Evolutionary conservation across 495 filamentous ascomycete genomes (phyloP), one percentile per base, ranked within the genome.

Genomic region (Trichoderma reesei): DNA sequence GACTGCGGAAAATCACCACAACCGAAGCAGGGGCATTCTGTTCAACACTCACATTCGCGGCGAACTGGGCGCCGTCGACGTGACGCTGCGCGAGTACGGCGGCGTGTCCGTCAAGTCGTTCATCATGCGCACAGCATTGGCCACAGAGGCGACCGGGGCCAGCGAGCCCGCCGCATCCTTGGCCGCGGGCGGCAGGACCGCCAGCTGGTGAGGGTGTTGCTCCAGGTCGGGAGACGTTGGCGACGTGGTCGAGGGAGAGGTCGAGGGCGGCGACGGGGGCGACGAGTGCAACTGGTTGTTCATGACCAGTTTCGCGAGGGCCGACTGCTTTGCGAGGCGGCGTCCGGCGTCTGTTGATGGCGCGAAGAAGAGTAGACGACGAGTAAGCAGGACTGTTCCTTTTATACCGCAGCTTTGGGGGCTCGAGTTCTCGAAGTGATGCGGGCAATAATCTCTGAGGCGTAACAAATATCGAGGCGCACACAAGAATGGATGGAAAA

Each of bases 51-150:
- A 84, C 81, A 84, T 77, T 64, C 80, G 74, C 7, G 82, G 82
- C n/a, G 79, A 82, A 2, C 72, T 72, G 6, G 82, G 80, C 18
- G 82, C 82, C 46, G 82, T 84, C 20, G 82, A 83, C 5, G 79
- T 72, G 26, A 80, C 73, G 67, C 80, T 83, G 64, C 76, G 73
- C 11, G 75, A 72, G 64, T 80, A 79, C 39, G 79, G 79, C 11
- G 78, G 78, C 64, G 77, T 75, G 60, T 77, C 77, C 5, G 69
- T 64, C 67, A 64, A 64, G 60, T 59, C 64, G 41, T 63, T 39
- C 38, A 42, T 63, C 1, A 42, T 42, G 61, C 59, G 36, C 39
- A 38, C 59, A 16, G 61, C 41, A n/a, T 11, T 36, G 61, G 38
- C 38, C 61, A 63, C 48, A n/a, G 26, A 7, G 8, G 59, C 20